Conservation (phyloP, 2,329 filamentous ascomycete species). For the Exophiala sideris region DNA sequence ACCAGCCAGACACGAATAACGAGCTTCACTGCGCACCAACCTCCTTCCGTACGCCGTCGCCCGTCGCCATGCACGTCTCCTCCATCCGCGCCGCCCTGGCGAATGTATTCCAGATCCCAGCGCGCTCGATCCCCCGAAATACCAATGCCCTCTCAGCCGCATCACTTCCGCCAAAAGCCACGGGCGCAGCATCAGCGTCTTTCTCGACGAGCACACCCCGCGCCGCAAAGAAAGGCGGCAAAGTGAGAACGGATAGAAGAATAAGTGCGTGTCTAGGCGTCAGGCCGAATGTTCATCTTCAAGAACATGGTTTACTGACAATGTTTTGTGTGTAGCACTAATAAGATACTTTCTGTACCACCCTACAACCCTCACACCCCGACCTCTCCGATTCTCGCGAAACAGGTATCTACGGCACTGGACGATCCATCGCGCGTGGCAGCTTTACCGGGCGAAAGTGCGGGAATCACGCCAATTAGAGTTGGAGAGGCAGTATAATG, state of each 20-base stretch:
- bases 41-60: neutral
- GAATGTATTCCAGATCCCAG: slow-evolving; percentile 43
- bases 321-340: slow-evolving; percentile 42
- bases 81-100: slow-evolving; percentile 44
- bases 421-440: slow-evolving; percentile 97
- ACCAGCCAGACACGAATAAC: neutral
- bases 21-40: neutral
- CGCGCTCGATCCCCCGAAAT: slow-evolving; percentile 28
- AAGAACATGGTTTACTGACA: neutral
- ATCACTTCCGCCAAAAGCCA: slow-evolving; percentile 31
- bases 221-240: slow-evolving; percentile 36
- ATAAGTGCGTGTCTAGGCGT: slow-evolving; percentile 37
- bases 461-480: slow-evolving; percentile 64
- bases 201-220: slow-evolving; percentile 42
- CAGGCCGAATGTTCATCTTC: neutral
- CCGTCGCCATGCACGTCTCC: slow-evolving; percentile 34
- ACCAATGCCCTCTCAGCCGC: neutral
- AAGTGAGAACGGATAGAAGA: slow-evolving; percentile 36
- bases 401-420: slow-evolving; percentile 88
- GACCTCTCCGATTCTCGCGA: slow-evolving; percentile 83
- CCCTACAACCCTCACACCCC: slow-evolving; percentile 57
- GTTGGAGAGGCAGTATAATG: slow-evolving; percentile 74
- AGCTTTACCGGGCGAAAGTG: slow-evolving; percentile 70
- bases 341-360: slow-evolving; percentile 71
- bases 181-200: slow-evolving; percentile 10